Evolutionary conservation across 495 filamentous ascomycete species (phyloP), one percentile per base, ranked within the genome.

Genomic region (Viridothelium virens): DNA sequence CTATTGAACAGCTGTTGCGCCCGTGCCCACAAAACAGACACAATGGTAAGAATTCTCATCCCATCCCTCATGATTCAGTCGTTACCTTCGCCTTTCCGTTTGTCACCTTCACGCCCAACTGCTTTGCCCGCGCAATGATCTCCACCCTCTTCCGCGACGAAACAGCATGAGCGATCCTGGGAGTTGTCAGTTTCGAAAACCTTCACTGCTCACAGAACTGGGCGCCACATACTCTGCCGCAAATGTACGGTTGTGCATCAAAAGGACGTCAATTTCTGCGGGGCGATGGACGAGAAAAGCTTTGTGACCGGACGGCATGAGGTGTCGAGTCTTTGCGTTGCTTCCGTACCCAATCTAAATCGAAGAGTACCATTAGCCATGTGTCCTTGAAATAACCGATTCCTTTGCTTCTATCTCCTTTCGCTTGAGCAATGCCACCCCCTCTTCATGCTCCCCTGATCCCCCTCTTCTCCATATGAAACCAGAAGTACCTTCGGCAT

Each of bases 271-370:
- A 76, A 98, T 88, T 75, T 97, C 95, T 76, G 86, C 82, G 79
- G 87, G 77, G 86, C 97, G 97, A 85, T 91, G 88, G 81, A 98
- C 94, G 77, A 97, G 87, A 87, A 98, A 98, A 67, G 94, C 92
- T 86, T 97, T 97, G 87, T 97, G 94, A 82, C 94, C 94, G 74
- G 91, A 96, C 77, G 94, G 95, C 87, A 92, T 96, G 86, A 97
- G 87, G 84, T 97, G 92, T 70, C 89, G 86, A 76, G 94, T 98
- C 87, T 96, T 97, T 86, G 88, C 94, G 88, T 98, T 97, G 81
- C 86, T 90, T 72, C 94, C 93, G 79, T 92, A 97, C 71, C 94
- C 94, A 79, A 98, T 98, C 93, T 96, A 74, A 65, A 70, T 66
- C 14, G 31, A 10, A 59, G 7, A 33, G 31, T 36, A 4, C 6